These are phyloP conservation scores for Aspergillus vadensis DNA, from an alignment of 2,329 filamentous ascomycete genomes.

Conservation along the genomic window DNA sequence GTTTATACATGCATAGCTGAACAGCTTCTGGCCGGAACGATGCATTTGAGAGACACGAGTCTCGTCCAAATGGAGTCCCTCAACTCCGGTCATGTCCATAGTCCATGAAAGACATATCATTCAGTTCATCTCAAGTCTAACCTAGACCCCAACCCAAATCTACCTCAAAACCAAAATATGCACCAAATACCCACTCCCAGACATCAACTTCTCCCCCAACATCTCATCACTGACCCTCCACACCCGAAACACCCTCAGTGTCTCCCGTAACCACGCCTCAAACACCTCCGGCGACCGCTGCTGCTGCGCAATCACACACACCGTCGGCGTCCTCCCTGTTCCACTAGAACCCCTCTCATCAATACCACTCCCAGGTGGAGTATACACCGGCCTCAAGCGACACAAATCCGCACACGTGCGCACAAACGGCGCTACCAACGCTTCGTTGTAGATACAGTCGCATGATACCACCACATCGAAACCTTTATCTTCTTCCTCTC, in stretches of 20 bases:
- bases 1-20: not conserved
- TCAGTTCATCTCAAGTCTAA: not conserved
- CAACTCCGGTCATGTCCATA: not conserved
- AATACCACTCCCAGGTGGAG: not conserved
- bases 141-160: not conserved
- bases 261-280: constrained; percentile 73
- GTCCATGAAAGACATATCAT: not conserved
- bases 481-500: constrained; percentile 36
- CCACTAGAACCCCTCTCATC: not conserved
- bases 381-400: constrained; percentile 51
- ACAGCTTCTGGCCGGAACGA: not conserved
- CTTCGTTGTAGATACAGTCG: constrained; percentile 95
- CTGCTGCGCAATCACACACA: constrained; percentile 87
- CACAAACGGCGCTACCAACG: constrained; percentile 79
- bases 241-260: constrained; percentile 66
- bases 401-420: constrained; percentile 77
- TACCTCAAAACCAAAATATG: constrained; percentile 69
- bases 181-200: constrained; percentile 75
- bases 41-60: too few relatives aligned
- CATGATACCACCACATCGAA: constrained; percentile 80
- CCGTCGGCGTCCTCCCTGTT: constrained; percentile 48
- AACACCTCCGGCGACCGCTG: constrained; percentile 84
- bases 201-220: constrained; percentile 61
- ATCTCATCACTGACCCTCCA: constrained; percentile 73
- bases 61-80: not conserved